Evolutionary conservation across 164 flowering plant genomes (phyloP).

Genomic region (Saururus chinensis): DNA sequence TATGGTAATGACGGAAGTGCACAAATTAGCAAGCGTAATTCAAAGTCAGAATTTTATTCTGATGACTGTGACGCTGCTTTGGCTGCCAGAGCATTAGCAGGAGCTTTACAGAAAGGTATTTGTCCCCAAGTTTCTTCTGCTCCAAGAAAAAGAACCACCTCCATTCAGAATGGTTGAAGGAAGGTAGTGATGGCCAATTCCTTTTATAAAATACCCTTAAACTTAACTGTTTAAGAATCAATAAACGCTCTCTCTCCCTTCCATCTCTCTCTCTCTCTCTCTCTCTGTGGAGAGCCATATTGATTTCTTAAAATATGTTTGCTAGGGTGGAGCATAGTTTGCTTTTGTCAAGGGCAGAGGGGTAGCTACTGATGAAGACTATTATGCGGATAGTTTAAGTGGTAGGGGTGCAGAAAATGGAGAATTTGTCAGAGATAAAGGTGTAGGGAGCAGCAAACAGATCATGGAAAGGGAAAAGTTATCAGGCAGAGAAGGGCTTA

Average conservation of each 20-base stretch:
- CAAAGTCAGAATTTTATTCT: constrained; percentile 31
- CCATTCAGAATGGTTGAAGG: constrained; percentile 30
- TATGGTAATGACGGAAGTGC: constrained; percentile 30
- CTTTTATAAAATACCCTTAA: too few species aligned
- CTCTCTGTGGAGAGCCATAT: too few species aligned
- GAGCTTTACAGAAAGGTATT: constrained; percentile 67
- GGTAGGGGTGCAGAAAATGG: constrained; percentile 57
- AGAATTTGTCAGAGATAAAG: constrained; percentile 28
- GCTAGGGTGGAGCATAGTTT: constrained; percentile 21
- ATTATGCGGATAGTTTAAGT: constrained; percentile 43
- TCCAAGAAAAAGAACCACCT: too few species aligned
- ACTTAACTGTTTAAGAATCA: too few species aligned
- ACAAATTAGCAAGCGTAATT: too few species aligned
- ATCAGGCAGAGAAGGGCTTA: constrained; percentile 34
- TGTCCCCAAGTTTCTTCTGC: constrained; percentile 69
- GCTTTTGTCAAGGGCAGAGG: constrained; percentile 20
- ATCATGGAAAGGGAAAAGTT: constrained; percentile 28
- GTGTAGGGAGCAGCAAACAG: constrained; percentile 20
- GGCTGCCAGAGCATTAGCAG: constrained; percentile 64
- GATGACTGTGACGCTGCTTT: constrained; percentile 66
- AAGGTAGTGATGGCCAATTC: constrained; percentile 21
- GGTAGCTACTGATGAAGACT: constrained; percentile 34
- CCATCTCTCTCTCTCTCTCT: too few species aligned
- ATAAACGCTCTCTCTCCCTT: too few species aligned
- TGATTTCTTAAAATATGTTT: too few species aligned